Percentiles rank a stretch among this genome's conserved stretches.
These are phyloP conservation scores for Bipolaris sorokiniana DNA, from an alignment of 2,329 filamentous ascomycete genomes.

Conservation along the genomic window DNA sequence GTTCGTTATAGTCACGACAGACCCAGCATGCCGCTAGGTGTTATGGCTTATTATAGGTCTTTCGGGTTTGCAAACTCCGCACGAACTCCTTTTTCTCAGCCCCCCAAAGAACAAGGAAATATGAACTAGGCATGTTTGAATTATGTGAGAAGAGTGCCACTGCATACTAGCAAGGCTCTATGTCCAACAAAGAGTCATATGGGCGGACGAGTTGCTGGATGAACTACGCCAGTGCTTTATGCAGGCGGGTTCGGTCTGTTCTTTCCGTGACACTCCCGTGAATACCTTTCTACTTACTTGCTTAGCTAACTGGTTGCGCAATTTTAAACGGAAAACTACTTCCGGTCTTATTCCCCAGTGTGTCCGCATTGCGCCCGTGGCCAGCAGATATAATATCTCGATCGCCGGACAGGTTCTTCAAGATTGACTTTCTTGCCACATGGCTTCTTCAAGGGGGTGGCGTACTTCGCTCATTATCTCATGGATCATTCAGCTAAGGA, in stretches of 20 bases:
- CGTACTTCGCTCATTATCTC: neutral
- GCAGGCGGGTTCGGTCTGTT: no score
- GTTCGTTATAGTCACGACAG: neutral
- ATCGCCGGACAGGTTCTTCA: neutral
- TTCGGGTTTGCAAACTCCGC: neutral
- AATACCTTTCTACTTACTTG: no score
- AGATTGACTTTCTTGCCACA: neutral
- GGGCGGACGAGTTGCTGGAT: no score
- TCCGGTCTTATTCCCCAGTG: neutral
- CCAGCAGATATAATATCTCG: neutral
- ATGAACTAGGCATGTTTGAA: no score
- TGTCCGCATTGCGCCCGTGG: neutral
- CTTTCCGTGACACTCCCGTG: no score
- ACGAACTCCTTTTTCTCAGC: no score
- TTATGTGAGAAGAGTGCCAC: no score
- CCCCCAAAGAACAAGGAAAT: no score
- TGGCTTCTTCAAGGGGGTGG: neutral
- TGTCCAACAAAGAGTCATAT: no score
- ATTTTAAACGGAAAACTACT: neutral
- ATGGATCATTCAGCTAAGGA: neutral
- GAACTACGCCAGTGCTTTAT: no score
- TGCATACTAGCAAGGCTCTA: no score
- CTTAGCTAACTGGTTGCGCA: neutral
- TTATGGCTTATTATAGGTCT: neutral
- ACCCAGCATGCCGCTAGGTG: neutral